Evolutionary conservation across 495 filamentous ascomycete species (phyloP).

Genomic region (Lasiosphaeria hispida): DNA sequence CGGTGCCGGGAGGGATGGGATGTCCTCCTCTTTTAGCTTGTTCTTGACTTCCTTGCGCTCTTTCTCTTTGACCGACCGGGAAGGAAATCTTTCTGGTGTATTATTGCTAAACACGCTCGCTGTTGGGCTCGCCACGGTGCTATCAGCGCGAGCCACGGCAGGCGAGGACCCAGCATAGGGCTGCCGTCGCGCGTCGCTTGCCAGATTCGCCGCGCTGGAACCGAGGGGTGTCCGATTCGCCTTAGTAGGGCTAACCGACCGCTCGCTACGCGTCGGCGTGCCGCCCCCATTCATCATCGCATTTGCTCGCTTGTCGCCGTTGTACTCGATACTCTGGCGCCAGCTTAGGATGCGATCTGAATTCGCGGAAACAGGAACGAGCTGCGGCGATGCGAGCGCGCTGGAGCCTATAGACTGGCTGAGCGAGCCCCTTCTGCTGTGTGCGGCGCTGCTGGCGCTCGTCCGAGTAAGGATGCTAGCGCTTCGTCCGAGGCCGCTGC

Average conservation of each 20-base stretch:
- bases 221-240: conserved; percentile 32
- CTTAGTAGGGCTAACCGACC: conserved; percentile 52
- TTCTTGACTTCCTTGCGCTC: conserved; percentile 2
- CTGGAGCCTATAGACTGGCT: conserved; percentile 25
- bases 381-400: conserved; percentile 37
- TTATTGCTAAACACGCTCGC: conserved; percentile 27
- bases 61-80: conserved; percentile 7
- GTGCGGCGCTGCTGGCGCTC: conserved; percentile 50
- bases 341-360: conserved; percentile 88
- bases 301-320: conserved; percentile 33
- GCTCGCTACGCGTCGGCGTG: conserved; percentile 42
- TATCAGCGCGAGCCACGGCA: conserved; percentile 17
- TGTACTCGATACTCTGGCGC: conserved; percentile 70
- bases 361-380: conserved; percentile 41
- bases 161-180: conserved; percentile 35
- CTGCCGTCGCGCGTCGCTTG: conserved; percentile 41
- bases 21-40: conserved; percentile 16
- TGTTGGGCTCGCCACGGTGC: conserved; percentile 27
- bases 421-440: conserved; percentile 56
- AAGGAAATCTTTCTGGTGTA: conserved; percentile 12
- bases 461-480: conserved; percentile 57
- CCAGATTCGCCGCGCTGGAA: conserved; percentile 35
- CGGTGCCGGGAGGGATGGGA: conserved; percentile 31
- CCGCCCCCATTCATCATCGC: conserved; percentile 23
- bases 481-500: conserved; percentile 58